Percentiles rank a stretch among this genome's conserved stretches.
Evolutionary conservation across 2,329 filamentous ascomycete species (phyloP).

Genomic region (Colletotrichum sp.): DNA sequence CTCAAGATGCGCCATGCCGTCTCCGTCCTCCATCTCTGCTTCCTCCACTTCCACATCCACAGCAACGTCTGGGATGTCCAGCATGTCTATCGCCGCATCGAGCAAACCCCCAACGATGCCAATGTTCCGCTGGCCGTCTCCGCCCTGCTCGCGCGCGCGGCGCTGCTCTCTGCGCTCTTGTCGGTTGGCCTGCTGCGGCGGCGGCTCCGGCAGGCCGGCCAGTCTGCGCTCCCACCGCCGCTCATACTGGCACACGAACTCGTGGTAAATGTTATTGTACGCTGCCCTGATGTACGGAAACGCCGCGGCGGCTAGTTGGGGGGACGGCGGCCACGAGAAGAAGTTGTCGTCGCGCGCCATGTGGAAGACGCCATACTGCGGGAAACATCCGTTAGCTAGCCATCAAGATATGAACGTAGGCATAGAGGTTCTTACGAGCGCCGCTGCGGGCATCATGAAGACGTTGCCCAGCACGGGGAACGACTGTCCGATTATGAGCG

Average conservation of each 20-base stretch:
- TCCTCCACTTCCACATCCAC: slow-evolving; percentile 26
- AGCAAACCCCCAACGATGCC: slow-evolving; percentile 27
- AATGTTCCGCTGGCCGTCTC: neutral
- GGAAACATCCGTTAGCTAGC: neutral
- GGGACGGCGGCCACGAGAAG: slow-evolving; percentile 59
- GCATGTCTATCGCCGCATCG: slow-evolving; percentile 25
- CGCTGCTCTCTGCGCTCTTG: neutral
- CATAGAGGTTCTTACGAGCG: slow-evolving; percentile 37
- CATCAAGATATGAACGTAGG: no score
- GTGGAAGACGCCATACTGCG: slow-evolving; percentile 53
- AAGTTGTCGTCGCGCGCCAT: slow-evolving; percentile 49
- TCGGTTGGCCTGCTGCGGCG: slow-evolving; percentile 1
- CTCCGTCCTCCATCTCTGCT: slow-evolving; percentile 39
- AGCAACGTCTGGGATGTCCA: slow-evolving; percentile 25
- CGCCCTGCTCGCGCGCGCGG: slow-evolving; percentile 9
- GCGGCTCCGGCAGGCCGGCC: slow-evolving; percentile 36
- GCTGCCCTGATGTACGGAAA: slow-evolving; percentile 52
- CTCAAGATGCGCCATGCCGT: slow-evolving; percentile 23
- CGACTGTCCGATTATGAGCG: slow-evolving; percentile 48
- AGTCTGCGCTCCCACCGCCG: slow-evolving; percentile 52
- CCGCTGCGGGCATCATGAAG: slow-evolving; percentile 45
- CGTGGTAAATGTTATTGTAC: slow-evolving; percentile 52
- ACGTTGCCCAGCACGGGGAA: slow-evolving; percentile 47
- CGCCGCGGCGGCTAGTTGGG: slow-evolving; percentile 53
- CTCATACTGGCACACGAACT: slow-evolving; percentile 53